Base-by-base conservation (phyloP, 768 basidiomycete genomes). In the Porphyrellus cyaneotinctus region DNA sequence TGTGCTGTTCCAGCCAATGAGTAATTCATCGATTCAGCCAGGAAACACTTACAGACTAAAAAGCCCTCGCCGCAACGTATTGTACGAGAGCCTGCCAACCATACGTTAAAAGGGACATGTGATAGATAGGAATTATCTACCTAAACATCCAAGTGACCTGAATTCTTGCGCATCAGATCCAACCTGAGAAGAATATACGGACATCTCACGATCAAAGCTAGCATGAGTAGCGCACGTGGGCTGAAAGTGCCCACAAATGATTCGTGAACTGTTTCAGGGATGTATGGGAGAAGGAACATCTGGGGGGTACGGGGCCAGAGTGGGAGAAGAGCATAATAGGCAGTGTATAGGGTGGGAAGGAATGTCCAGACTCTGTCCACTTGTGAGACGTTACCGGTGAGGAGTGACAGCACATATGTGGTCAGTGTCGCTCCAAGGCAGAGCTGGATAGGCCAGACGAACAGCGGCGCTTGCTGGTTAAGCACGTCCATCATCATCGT, bases 341-440 rank as follows among this genome's bases (percentile, higher is more conserved):
- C 82, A 1, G 85, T 82, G 70, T 95, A 95, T 18, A 95, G 76
- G 8, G 86, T 78, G 0, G 95, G 94, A 32, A 90, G 61, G 67
- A 93, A 82, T 0, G 88, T 82, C 84, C 84, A 85, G 24, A 92
- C 64, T 26, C 90, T 82, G 72, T 97, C 92, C 23, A 95, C 91
- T 65, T 93, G 90, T 2, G 87, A 90, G 43, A 88, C 86, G 60
- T 95, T 94, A 37, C 79, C 77, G 0, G 88, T 91, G 33, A 88
- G 42, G 22, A 91, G 45, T 8, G 87, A 88, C 6, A 78, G 64
- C 8, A 88, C 57, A 61, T 80, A 92, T 8, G 81, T 78, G 0
- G 64, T 63, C 5, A 64, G 53, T 0, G 82, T 82, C 0, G 70
- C 65, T 28, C 74, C 74, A 0, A 76, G 46, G 56, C 84, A 87